Evolutionary conservation across 2,329 filamentous ascomycete species (phyloP).

Genomic region (Epichloe scottii): DNA sequence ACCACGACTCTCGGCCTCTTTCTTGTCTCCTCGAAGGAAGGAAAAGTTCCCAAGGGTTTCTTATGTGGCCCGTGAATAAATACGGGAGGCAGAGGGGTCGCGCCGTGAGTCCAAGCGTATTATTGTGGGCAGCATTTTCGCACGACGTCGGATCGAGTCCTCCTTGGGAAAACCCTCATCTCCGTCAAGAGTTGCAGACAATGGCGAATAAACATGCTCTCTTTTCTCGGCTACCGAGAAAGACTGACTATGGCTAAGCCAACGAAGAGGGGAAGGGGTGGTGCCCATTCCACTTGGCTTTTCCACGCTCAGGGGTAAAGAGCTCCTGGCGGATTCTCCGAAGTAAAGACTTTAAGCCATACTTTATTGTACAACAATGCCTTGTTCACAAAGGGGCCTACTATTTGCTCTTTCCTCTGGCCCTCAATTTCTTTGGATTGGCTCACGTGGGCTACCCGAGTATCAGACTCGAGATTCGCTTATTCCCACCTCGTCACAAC

Average conservation of each 20-base stretch:
- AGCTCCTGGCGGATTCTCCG: not conserved
- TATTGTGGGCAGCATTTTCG: not conserved
- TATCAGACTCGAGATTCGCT: not conserved
- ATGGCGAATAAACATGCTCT: not conserved
- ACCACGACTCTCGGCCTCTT: not conserved
- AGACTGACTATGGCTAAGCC: not conserved
- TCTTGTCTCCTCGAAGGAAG: not conserved
- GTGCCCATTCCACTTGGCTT: not conserved
- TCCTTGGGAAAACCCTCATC: no score
- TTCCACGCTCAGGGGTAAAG: not conserved
- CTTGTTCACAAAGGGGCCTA: not conserved
- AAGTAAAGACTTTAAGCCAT: not conserved
- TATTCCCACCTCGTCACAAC: not conserved
- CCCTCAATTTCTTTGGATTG: not conserved
- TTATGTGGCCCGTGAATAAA: no score
- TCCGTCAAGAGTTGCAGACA: not conserved
- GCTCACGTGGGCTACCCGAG: not conserved
- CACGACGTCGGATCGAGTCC: not conserved
- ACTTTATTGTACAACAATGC: not conserved
- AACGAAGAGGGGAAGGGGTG: not conserved
- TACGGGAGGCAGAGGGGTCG: no score
- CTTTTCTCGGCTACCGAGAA: not conserved
- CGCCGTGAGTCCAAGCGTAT: no score
- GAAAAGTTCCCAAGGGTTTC: no score
- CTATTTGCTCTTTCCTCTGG: no score